phyloP scores from a whole-genome alignment of 73 alveolate genomes.

The Blepharisma stoltei region DNA sequence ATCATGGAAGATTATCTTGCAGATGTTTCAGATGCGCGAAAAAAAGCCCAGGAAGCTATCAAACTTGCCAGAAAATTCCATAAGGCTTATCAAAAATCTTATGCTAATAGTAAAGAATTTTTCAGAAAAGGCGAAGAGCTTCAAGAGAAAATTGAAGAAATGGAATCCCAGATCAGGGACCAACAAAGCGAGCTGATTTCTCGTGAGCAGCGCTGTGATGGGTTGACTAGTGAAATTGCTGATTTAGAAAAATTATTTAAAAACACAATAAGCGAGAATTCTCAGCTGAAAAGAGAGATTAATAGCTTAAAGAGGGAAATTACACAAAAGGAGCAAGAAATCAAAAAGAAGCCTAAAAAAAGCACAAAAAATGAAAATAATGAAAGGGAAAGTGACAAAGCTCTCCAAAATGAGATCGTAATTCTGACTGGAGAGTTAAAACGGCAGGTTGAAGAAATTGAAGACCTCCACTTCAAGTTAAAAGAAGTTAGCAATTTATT shows the following conservation, averaged over 20 bases:
- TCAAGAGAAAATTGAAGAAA: not conserved
- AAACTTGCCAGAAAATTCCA: conserved; percentile 3
- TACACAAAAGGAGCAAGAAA: not conserved
- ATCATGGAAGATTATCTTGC: no score
- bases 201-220: not conserved
- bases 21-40: not conserved
- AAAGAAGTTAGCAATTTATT: not conserved
- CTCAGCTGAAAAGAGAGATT: not conserved
- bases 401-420: not conserved
- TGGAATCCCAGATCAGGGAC: not conserved
- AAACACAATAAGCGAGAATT: not conserved
- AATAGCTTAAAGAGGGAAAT: not conserved
- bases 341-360: not conserved
- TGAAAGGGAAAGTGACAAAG: not conserved
- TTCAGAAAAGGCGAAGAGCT: not conserved
- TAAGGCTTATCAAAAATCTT: not conserved
- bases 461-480: not conserved
- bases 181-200: not conserved
- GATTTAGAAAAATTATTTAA: not conserved
- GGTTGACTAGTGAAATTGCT: not conserved
- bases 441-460: not conserved
- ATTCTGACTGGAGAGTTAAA: not conserved
- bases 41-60: conserved; percentile 5
- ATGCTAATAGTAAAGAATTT: not conserved
- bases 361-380: not conserved